Evolutionary conservation across 176 grass and related monocot genomes (phyloP).

Genomic region (Cenchrus purpureus): DNA sequence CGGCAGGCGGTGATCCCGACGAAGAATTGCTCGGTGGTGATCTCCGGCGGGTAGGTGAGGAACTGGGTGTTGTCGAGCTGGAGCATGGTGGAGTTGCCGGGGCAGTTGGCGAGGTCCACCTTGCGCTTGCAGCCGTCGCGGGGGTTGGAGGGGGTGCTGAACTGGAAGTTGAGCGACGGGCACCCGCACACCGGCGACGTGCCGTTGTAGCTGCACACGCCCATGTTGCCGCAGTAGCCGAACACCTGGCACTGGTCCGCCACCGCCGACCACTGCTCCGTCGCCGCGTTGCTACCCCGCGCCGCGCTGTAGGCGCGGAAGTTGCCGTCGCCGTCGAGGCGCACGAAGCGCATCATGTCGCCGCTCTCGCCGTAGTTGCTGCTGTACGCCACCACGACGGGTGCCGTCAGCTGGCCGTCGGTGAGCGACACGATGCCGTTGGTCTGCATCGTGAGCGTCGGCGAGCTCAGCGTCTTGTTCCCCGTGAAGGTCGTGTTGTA

Average conservation of each 20-base stretch:
- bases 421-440: constrained; percentile 83
- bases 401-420: constrained; percentile 48
- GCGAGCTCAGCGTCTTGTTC: constrained; percentile 62
- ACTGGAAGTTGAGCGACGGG: constrained; percentile 74
- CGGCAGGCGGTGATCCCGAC: constrained; percentile 85
- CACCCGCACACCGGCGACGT: constrained; percentile 74
- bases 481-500: constrained; percentile 75
- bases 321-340: constrained; percentile 83
- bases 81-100: constrained; percentile 93
- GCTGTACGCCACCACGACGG: constrained; percentile 85
- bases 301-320: constrained; percentile 75
- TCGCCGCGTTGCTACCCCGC: constrained; percentile 42
- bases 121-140: constrained; percentile 55
- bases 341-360: constrained; percentile 72
- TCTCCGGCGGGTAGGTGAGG: constrained; percentile 81
- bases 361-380: constrained; percentile 89
- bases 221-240: constrained; percentile 92
- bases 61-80: constrained; percentile 72
- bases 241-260: constrained; percentile 96
- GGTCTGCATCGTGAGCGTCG: constrained; percentile 66
- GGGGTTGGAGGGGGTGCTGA: constrained; percentile 27
- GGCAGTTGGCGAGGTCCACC: constrained; percentile 60
- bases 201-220: constrained; percentile 86
- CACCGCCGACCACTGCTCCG: constrained; percentile 80
- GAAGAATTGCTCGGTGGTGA: constrained; percentile 80